These are phyloP conservation scores for Quercus robur DNA, from an alignment of 306 rosid genomes.

Conservation along the genomic window DNA sequence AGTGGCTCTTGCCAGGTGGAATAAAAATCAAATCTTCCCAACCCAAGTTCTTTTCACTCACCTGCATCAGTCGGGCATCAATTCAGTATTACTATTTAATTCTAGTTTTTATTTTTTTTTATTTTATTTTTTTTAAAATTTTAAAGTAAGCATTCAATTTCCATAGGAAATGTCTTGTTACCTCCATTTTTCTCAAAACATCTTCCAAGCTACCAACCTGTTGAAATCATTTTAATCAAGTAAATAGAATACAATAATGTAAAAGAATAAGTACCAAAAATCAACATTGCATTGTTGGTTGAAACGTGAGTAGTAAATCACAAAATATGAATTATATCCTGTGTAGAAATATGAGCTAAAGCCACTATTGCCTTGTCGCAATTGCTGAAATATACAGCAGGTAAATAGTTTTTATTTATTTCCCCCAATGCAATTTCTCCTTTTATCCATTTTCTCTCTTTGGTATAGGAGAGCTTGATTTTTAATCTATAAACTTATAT, in stretches of 20 bases:
- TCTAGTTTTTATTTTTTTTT: neutral
- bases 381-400: neutral
- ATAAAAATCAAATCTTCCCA: constrained; percentile 97
- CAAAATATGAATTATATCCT: neutral
- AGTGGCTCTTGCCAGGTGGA: constrained; percentile 88
- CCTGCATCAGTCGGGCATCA: constrained; percentile 45
- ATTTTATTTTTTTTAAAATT: too few relatives aligned
- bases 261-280: neutral
- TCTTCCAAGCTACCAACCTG: constrained; percentile 97
- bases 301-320: neutral
- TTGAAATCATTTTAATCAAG: constrained; percentile 4
- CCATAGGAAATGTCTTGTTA: constrained; percentile 26
- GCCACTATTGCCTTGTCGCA: neutral
- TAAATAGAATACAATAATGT: neutral
- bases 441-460: too few relatives aligned
- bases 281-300: neutral
- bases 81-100: constrained; percentile 19
- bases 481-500: too few relatives aligned
- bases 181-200: constrained; percentile 96
- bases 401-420: neutral
- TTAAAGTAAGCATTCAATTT: constrained; percentile 6
- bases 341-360: neutral
- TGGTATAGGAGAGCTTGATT: too few relatives aligned
- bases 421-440: too few relatives aligned
- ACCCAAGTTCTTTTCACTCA: constrained; percentile 67